Conservation (phyloP, 371 early-diverging fungal species). For the Mucor plumbeus region DNA sequence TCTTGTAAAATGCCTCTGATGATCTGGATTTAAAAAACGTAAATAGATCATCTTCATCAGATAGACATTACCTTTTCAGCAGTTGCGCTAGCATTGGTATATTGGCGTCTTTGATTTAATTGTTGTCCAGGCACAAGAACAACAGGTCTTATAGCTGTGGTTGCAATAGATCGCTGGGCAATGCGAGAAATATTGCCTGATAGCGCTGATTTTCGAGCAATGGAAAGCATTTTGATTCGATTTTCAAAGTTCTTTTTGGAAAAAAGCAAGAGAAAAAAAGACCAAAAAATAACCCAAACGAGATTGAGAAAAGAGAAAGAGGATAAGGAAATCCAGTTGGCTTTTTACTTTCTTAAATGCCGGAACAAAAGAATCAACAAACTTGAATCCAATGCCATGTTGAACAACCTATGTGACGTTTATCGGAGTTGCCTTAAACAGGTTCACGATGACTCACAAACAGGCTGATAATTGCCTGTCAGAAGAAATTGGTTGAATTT, state of each 20-base stretch:
- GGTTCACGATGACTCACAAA: conserved; percentile 10
- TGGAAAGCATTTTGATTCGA: conserved; percentile 34
- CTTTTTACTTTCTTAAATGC: conserved; percentile 3
- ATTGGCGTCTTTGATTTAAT: conserved; percentile 23
- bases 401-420: conserved; percentile 4
- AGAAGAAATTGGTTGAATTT: neutral
- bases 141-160: conserved; percentile 15
- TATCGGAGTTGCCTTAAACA: conserved; percentile 3
- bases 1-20: neutral
- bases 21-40: conserved; percentile 6
- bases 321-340: neutral
- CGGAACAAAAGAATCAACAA: neutral
- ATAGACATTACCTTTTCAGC: conserved; percentile 46
- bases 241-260: neutral
- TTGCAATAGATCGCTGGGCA: conserved; percentile 15
- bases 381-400: conserved; percentile 9
- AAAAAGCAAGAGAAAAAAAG: conserved; percentile 3
- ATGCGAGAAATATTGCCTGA: conserved; percentile 28
- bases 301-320: neutral
- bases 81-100: conserved; percentile 33
- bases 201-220: conserved; percentile 39
- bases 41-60: conserved; percentile 12
- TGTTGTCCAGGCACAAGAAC: conserved; percentile 19
- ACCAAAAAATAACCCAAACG: neutral
- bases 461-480: conserved; percentile 1